A percentile compares a stretch with the other conserved stretches of the same genome.
These are phyloP conservation scores for Rhizopus arrhizus DNA, from an alignment of 371 early-diverging fungal genomes.

Conservation along the genomic window DNA sequence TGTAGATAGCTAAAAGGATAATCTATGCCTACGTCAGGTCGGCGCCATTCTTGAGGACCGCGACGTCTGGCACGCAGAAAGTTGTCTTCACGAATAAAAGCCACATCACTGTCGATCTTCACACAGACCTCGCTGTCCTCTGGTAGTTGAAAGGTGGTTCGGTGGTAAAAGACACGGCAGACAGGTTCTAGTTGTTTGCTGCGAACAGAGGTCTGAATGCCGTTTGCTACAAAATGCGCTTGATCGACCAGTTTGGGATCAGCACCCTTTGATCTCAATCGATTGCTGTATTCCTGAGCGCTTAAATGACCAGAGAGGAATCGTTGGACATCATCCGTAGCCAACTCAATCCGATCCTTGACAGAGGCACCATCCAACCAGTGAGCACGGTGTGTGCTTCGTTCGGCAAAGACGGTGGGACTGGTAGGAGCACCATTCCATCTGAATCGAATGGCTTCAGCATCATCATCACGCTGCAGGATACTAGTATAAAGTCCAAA, in stretches of 20 bases:
- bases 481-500: constrained; percentile 93
- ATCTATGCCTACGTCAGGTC: constrained; percentile 84
- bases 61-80: constrained; percentile 62
- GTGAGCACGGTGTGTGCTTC: constrained; percentile 94
- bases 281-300: constrained; percentile 68
- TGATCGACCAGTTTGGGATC: constrained; percentile 77
- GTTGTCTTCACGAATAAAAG: constrained; percentile 97
- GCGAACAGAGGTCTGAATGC: constrained; percentile 79
- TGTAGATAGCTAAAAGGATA: constrained; percentile 86
- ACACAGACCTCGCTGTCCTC: constrained; percentile 93
- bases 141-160: constrained; percentile 98
- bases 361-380: constrained; percentile 92
- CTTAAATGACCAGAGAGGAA: constrained; percentile 81
- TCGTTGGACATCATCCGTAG: constrained; percentile 83
- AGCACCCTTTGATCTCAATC: constrained; percentile 75
- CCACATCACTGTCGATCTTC: constrained; percentile 95
- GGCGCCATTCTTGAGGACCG: constrained; percentile 86
- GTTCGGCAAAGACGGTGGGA: constrained; percentile 83
- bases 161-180: constrained; percentile 91
- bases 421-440: constrained; percentile 78
- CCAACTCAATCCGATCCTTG: constrained; percentile 89
- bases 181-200: constrained; percentile 79
- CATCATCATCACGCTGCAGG: constrained; percentile 91
- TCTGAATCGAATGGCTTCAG: constrained; percentile 88
- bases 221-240: constrained; percentile 70